Evolutionary conservation across 352 stramenopile genomes (phyloP), one percentile per base, ranked within the genome.

Genomic region (Peronospora farinosa): DNA sequence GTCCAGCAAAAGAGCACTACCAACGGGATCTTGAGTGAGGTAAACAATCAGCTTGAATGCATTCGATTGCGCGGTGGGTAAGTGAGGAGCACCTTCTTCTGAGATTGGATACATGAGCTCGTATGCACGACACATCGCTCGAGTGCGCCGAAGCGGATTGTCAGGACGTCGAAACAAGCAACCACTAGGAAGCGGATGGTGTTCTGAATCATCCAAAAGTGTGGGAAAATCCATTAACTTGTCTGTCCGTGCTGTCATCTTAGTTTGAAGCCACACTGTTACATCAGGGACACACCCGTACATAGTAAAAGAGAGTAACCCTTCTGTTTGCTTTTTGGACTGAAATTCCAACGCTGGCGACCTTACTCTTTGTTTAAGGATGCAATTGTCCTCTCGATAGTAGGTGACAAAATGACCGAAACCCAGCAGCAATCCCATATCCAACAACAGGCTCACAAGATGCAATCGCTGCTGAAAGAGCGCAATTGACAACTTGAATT

Each of bases 401-500:
- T 92, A 87, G 9, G 52, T 15, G 16, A 60, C 40, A 28, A 82
- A 77, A 7, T 49, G 55, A n/a, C 57, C 21, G 25, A 83, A 48
- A 0, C 49, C 54, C 13, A 84, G 35, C 7, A n/a, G 38, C 5
- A 15, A 7, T 23, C 74, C 60, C 35, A 88, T 44, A 11, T 69
- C 43, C 25, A 69, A 31, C 9, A 85, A 28, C 7, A 86, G 51
- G 2, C 37, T 37, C 2, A 57, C 59, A n/a, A 92, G 36, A 27
- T 63, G 51, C n/a, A 74, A 57, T 13, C 62, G 61, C 15, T 61
- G 48, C 13, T 52, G 31, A 16, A 47, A 62, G 2, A 65, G 69
- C 7, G 38, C 54, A 27, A 63, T 54, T 8, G 78, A 87, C 12
- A 90, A 51, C 41, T 76, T 83, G 0, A 78, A 42, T 27, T 92